A percentile compares a stretch with the other conserved stretches of the same genome.
These are phyloP conservation scores for Bruguiera gymnorhiza DNA, from an alignment of 345 rosid genomes.

Conservation along the genomic window DNA sequence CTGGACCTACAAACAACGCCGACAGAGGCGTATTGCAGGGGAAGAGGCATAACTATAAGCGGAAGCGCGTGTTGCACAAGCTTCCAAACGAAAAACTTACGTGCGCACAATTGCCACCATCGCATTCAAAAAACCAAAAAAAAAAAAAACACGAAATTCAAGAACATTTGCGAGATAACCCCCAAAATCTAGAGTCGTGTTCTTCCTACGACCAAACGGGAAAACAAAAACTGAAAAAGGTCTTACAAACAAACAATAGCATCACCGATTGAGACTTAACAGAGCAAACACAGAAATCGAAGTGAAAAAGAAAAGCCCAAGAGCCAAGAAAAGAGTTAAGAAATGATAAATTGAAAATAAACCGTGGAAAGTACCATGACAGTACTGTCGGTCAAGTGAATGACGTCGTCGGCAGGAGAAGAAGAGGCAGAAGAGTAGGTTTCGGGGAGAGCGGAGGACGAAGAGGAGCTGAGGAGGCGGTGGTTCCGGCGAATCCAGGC, in stretches of 20 bases:
- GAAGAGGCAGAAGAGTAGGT: conserved; percentile 39
- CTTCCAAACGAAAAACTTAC: not conserved
- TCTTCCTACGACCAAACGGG: too few relatives aligned
- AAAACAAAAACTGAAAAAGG: not conserved
- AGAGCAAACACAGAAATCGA: not conserved
- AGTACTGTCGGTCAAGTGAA: conserved; percentile 64
- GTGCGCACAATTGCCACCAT: not conserved
- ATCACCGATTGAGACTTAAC: not conserved
- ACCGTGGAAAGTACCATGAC: conserved; percentile 46
- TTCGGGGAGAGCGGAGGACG: conserved; percentile 26
- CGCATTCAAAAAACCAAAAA: not conserved
- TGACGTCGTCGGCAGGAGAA: conserved; percentile 32
- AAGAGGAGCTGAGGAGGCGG: conserved; percentile 50
- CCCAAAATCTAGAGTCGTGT: too few relatives aligned
- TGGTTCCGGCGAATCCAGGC: conserved; percentile 59
- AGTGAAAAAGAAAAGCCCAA: not conserved
- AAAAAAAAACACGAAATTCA: not conserved
- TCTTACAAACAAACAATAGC: not conserved
- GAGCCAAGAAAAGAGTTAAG: not conserved
- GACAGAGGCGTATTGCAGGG: too few relatives aligned
- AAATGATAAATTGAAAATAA: not conserved
- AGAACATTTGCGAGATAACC: too few relatives aligned
- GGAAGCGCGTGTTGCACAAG: too few relatives aligned
- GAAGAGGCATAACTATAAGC: too few relatives aligned
- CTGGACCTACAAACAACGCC: too few relatives aligned